Conservation (phyloP, 2,329 filamentous ascomycete species). For the Alternaria incomplexa region DNA sequence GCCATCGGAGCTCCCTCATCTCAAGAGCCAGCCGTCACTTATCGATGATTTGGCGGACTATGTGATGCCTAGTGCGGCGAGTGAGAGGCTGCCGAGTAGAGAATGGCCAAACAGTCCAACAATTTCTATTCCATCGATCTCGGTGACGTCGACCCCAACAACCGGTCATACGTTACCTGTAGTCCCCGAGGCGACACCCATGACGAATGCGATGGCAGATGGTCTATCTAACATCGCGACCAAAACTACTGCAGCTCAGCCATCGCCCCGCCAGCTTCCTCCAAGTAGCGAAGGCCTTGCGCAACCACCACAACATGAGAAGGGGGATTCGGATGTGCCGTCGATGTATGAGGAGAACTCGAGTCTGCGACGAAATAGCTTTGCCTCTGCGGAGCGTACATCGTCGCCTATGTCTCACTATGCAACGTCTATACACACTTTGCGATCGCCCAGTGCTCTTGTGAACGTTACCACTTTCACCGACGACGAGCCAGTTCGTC, state of each 20-base stretch:
- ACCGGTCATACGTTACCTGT: background rate
- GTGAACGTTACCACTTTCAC: background rate
- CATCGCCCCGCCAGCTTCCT: no score
- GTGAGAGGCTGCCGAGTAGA: slow-evolving; percentile 3
- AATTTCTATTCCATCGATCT: slow-evolving; percentile 1
- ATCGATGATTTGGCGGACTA: slow-evolving; percentile 31
- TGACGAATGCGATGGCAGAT: background rate
- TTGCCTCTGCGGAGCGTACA: background rate
- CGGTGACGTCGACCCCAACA: slow-evolving; percentile 5
- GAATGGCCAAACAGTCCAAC: background rate
- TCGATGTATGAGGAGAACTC: no score
- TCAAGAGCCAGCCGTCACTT: slow-evolving; percentile 29
- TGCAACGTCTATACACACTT: background rate
- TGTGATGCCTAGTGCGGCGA: slow-evolving; percentile 19
- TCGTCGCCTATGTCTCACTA: background rate
- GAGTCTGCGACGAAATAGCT: background rate
- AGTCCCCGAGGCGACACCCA: background rate
- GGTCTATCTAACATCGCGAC: background rate
- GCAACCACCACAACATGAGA: background rate
- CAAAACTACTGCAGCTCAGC: background rate
- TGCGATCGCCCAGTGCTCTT: background rate
- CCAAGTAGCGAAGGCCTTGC: background rate
- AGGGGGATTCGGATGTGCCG: background rate
- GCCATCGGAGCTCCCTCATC: slow-evolving; percentile 23
- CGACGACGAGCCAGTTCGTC: background rate